phyloP scores from a whole-genome alignment of 352 stramenopile species.

The Thalassiosira sp. region DNA sequence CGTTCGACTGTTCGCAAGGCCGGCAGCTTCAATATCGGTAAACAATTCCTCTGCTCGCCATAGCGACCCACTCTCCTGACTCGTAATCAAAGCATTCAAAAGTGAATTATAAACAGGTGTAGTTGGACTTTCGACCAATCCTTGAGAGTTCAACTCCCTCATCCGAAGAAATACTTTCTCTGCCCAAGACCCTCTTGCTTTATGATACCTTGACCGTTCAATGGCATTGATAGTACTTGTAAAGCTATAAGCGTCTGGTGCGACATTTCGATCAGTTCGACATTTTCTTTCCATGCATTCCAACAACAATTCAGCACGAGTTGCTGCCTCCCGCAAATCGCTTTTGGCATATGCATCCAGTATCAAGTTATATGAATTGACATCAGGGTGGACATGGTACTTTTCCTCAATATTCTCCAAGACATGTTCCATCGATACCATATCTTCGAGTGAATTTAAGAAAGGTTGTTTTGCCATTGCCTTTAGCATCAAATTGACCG shows the following conservation, averaged over 20 bases:
- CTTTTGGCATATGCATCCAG: slow-evolving; percentile 44
- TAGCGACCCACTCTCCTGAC: slow-evolving; percentile 14
- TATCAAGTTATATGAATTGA: slow-evolving; percentile 39
- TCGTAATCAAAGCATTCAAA: slow-evolving; percentile 28
- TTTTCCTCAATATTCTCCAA: slow-evolving; percentile 6
- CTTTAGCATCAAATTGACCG: slow-evolving; percentile 33
- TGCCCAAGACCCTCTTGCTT: slow-evolving; percentile 18
- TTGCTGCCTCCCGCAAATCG: slow-evolving; percentile 4
- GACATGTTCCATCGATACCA: slow-evolving; percentile 16
- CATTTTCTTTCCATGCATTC: slow-evolving; percentile 30
- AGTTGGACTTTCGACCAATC: slow-evolving; percentile 28
- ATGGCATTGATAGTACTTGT: slow-evolving; percentile 29
- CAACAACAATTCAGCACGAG: slow-evolving; percentile 27
- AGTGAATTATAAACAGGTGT: slow-evolving; percentile 40
- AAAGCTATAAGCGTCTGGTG: slow-evolving; percentile 27
- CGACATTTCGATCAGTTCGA: slow-evolving; percentile 10
- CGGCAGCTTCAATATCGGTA: slow-evolving; percentile 4
- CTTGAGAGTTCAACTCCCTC: slow-evolving; percentile 12
- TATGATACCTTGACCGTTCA: slow-evolving; percentile 9
- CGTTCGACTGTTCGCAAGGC: slow-evolving; percentile 19
- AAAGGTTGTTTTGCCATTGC: slow-evolving; percentile 8
- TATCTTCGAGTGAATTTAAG: background rate
- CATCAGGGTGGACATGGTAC: background rate
- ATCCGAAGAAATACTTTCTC: slow-evolving; percentile 28
- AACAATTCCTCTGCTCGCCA: slow-evolving; percentile 22